Evolutionary conservation across 805 yeast genomes (phyloP), one percentile per base, ranked within the genome.

Genomic region (Ogataea degrootiae): DNA sequence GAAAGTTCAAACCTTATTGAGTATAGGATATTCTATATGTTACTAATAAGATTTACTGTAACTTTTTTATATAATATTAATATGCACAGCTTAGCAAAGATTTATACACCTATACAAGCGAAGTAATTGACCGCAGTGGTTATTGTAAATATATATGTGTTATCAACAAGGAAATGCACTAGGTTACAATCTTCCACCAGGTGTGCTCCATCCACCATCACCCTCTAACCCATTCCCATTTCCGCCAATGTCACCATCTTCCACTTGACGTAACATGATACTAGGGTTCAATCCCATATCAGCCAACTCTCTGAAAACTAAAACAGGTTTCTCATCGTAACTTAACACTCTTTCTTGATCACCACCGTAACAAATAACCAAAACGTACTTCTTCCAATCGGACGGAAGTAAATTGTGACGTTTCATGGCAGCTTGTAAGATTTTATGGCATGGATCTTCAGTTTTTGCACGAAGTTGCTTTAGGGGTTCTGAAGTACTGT

Each of bases 311-410:
- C 88, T 86, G 62, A 89, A 88, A 9, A 90, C 82, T 35, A 78
- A 71, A 7, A 92, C 95, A 0, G 99, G 99, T 63, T 82, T 86
- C 60, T 92, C 99, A 26, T 88, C 87, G 52, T 87, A 72, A 36
- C 85, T 87, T 41, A 94, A 67, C 9, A 90, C 80, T 29, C 97
- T 71, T 61, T 92, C 97, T 59, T 85, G 85, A 62, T 90, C 96
- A 22, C 94, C 96, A 19, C 94, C 96, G 61, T 88, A 90, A 61
- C 95, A 86, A 15, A 92, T 86, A 16, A 91, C 90, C 44, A 92
- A 70, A 2, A 91, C 96, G 62, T 90, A 92, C 58, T 88, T 85
- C 44, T 86, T 76, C 91, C 96, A 87, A 60, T 89, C 96, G 44
- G 80, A 83, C 33, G 80, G 78, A 41, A 80, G 82, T 42, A 92